phyloP scores from a whole-genome alignment of 495 filamentous ascomycete genomes.

The Hypomontagnella submonticulosa region DNA sequence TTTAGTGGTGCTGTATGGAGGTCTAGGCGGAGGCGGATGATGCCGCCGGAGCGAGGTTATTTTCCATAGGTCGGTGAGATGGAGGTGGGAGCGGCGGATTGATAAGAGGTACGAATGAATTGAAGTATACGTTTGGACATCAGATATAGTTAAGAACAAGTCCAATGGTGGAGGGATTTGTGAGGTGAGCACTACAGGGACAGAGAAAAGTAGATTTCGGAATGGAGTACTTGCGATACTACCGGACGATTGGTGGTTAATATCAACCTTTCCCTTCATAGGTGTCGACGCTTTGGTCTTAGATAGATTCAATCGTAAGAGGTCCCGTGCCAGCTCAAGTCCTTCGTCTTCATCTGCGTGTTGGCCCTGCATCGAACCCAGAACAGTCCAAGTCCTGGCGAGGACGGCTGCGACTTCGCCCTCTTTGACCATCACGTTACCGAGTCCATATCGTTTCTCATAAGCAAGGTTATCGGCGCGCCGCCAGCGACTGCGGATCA shows the following conservation, averaged over 20 bases:
- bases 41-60: conserved; percentile 78
- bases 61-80: conserved; percentile 85
- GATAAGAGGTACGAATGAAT: conserved; percentile 89
- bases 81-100: conserved; percentile 82
- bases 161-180: conserved; percentile 84
- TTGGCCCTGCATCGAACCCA: conserved; percentile 75
- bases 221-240: conserved; percentile 66
- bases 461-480: conserved; percentile 63
- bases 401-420: conserved; percentile 83
- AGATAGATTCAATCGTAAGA: conserved; percentile 74
- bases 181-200: conserved; percentile 74
- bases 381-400: conserved; percentile 76
- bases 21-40: conserved; percentile 74
- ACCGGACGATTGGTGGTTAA: conserved; percentile 39
- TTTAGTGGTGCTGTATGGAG: conserved; percentile 68
- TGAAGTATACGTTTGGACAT: conserved; percentile 80
- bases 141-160: conserved; percentile 80
- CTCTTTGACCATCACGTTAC: conserved; percentile 79
- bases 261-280: conserved; percentile 35
- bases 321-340: conserved; percentile 81
- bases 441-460: conserved; percentile 60
- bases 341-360: conserved; percentile 79
- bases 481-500: conserved; percentile 69
- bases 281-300: conserved; percentile 54
- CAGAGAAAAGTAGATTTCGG: conserved; percentile 83